phyloP scores from a whole-genome alignment of 2,329 filamentous ascomycete genomes.

The Zymoseptoria tritici region DNA sequence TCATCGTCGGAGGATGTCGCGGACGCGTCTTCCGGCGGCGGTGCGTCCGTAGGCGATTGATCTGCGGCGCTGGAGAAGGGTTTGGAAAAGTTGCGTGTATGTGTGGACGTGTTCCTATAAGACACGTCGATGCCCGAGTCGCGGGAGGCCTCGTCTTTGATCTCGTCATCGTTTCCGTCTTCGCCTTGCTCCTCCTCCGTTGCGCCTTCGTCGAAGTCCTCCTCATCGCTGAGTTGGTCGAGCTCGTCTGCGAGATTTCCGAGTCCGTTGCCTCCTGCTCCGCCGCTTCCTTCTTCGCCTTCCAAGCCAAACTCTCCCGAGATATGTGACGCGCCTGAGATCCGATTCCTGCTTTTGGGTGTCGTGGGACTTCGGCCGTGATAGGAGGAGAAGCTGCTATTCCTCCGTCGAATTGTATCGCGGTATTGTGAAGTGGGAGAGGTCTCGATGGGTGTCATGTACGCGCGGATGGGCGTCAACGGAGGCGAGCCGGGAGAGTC shows the following conservation, averaged over 20 bases:
- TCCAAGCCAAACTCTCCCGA: conserved; percentile 34
- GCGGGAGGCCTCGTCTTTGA: conserved; percentile 30
- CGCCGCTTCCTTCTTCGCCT: conserved; percentile 31
- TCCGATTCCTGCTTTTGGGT: conserved; percentile 32
- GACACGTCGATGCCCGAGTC: conserved; percentile 42
- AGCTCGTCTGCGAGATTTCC: conserved; percentile 80
- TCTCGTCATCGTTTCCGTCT: conserved; percentile 12
- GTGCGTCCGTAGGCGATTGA: conserved; percentile 1
- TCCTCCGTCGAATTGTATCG: conserved; percentile 25
- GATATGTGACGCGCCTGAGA: conserved; percentile 27
- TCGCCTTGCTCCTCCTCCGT: conserved; percentile 15
- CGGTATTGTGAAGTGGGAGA: conserved; percentile 26
- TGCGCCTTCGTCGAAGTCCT: conserved; percentile 23
- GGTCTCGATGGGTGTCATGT: conserved; percentile 38
- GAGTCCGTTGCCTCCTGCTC: conserved; percentile 63
- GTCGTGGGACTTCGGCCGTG: conserved; percentile 39
- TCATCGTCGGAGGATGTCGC: conserved; percentile 41
- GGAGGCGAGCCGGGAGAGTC: conserved; percentile 30
- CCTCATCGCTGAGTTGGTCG: conserved; percentile 38
- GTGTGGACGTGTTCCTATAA: conserved; percentile 34
- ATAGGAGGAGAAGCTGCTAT: conserved; percentile 36
- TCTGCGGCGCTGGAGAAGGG: conserved; percentile 12
- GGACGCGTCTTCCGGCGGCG: conserved; percentile 17
- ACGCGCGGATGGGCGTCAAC: conserved; percentile 35
- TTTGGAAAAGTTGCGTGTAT: conserved; percentile 29